Evolutionary conservation across 495 filamentous ascomycete species (phyloP).

Genomic region (Aspergillus carlsbadensis): DNA sequence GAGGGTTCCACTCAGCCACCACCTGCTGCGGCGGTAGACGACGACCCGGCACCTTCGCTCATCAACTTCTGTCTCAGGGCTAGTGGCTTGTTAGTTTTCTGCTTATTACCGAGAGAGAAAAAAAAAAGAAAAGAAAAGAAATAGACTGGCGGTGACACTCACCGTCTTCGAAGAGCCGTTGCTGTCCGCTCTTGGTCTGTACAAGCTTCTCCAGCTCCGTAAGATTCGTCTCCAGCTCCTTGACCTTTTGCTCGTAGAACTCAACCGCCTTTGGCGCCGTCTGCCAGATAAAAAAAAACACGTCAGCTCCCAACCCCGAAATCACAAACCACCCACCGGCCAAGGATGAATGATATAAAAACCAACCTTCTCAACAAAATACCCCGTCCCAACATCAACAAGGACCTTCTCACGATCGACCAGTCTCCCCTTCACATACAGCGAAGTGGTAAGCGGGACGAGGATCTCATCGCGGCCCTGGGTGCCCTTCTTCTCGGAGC

Average conservation of each 20-base stretch:
- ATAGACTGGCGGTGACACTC: slow-evolving; percentile 23
- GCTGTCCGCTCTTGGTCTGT: slow-evolving; percentile 76
- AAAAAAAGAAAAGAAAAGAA: no score
- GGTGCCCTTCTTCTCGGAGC: slow-evolving; percentile 36
- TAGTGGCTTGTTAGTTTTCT: slow-evolving; percentile 25
- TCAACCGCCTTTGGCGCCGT: slow-evolving; percentile 70
- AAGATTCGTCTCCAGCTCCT: slow-evolving; percentile 74
- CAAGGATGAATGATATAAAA: not conserved
- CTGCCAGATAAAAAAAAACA: slow-evolving; percentile 25
- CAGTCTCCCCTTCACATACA: slow-evolving; percentile 86
- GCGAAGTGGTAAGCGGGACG: slow-evolving; percentile 85
- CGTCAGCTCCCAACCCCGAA: not conserved
- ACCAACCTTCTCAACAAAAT: slow-evolving; percentile 88
- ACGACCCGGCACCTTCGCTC: slow-evolving; percentile 33
- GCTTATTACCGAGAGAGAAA: not conserved
- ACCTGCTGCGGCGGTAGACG: slow-evolving; percentile 27
- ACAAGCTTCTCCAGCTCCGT: slow-evolving; percentile 85
- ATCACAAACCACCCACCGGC: not conserved
- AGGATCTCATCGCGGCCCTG: slow-evolving; percentile 59
- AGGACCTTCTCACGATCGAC: slow-evolving; percentile 77
- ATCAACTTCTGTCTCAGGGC: slow-evolving; percentile 51
- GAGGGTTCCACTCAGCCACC: slow-evolving; percentile 22
- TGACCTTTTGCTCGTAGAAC: slow-evolving; percentile 85
- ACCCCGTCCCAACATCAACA: slow-evolving; percentile 95
- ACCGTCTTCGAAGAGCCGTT: slow-evolving; percentile 89